Evolutionary conservation across 331 rosid species (phyloP).

Genomic region (Rhamnella rubrinervis): DNA sequence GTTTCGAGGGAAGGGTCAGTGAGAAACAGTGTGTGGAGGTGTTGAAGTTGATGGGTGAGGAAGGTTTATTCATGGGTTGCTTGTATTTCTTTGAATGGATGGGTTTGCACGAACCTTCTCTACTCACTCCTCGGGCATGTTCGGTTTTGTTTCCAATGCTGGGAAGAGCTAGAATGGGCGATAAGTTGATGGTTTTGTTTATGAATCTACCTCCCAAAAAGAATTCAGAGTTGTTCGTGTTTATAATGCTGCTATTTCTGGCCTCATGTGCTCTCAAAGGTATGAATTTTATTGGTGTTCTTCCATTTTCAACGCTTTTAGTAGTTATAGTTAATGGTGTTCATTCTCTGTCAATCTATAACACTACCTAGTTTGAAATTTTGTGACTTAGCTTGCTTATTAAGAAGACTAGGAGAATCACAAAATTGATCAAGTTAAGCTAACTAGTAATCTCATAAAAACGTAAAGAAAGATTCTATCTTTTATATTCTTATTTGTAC

Average conservation of each 20-base stretch:
- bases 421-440: neutral
- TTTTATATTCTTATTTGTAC: too few species aligned
- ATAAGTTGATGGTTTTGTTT: conserved; percentile 57
- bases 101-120: conserved; percentile 68
- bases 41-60: conserved; percentile 54
- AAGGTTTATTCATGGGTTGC: conserved; percentile 46
- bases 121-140: conserved; percentile 60
- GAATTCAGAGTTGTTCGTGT: conserved; percentile 72
- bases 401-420: neutral
- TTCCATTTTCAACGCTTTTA: conserved; percentile 12
- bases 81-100: conserved; percentile 92
- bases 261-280: conserved; percentile 64
- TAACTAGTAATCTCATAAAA: too few species aligned
- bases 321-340: neutral
- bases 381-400: neutral
- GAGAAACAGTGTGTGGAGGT: conserved; percentile 57
- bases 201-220: conserved; percentile 50
- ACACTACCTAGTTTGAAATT: neutral
- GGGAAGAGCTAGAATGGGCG: conserved; percentile 80
- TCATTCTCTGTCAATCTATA: neutral
- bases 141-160: conserved; percentile 64
- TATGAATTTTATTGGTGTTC: conserved; percentile 24
- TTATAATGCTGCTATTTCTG: conserved; percentile 78
- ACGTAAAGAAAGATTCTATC: conserved; percentile 2
- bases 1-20: conserved; percentile 50